Conservation (phyloP, 495 filamentous ascomycete genomes). For the Ramalina intermedia region DNA sequence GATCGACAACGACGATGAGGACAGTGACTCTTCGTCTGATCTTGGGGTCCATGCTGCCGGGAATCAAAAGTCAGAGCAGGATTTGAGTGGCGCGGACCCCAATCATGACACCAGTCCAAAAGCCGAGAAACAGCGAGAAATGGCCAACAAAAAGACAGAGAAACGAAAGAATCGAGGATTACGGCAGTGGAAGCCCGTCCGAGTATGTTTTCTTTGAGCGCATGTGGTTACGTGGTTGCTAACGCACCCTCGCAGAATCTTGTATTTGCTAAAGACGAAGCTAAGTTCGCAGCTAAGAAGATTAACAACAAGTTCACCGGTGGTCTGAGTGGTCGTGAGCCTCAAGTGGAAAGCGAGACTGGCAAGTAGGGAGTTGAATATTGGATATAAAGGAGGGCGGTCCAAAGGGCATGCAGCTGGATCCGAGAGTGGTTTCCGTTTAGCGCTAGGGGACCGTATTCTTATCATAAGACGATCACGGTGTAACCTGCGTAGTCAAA, state of each 20-base stretch:
- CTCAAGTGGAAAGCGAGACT: constrained; percentile 40
- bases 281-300: constrained; percentile 32
- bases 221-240: neutral
- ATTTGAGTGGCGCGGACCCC: constrained; percentile 8
- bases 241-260: constrained; percentile 21
- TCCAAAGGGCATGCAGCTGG: too few species aligned
- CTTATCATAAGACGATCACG: too few species aligned
- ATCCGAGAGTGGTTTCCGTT: too few species aligned
- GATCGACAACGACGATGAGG: constrained; percentile 20
- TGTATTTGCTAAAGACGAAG: constrained; percentile 36
- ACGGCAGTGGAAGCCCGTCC: constrained; percentile 42
- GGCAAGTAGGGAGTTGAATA: constrained; percentile 1
- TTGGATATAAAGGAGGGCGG: too few species aligned
- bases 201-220: constrained; percentile 12
- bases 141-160: constrained; percentile 31
- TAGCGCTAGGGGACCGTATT: too few species aligned
- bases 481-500: too few species aligned
- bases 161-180: constrained; percentile 36
- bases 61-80: constrained; percentile 15
- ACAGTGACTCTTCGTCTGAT: constrained; percentile 25
- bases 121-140: constrained; percentile 17
- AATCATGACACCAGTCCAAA: neutral
- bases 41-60: constrained; percentile 32
- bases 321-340: constrained; percentile 33
- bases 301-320: constrained; percentile 33